phyloP scores from a whole-genome alignment of 2,329 filamentous ascomycete genomes.

The Calonectria multiphialidica region DNA sequence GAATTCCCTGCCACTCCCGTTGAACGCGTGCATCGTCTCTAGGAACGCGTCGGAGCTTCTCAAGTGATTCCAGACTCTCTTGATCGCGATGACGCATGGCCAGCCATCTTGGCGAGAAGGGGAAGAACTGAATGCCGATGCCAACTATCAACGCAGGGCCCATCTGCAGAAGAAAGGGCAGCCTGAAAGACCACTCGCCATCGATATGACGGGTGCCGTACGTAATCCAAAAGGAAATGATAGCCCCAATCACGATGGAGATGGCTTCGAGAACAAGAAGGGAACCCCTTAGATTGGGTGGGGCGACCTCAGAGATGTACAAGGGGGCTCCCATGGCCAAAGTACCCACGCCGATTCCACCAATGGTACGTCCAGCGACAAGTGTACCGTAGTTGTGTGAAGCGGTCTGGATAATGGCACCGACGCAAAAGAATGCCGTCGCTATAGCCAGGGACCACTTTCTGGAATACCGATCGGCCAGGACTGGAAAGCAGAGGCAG shows the following conservation, averaged over 20 bases:
- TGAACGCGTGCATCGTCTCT: slow-evolving; percentile 56
- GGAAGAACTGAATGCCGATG: slow-evolving; percentile 57
- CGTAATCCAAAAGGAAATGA: slow-evolving; percentile 66
- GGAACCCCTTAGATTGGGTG: slow-evolving; percentile 53
- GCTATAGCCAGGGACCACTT: slow-evolving; percentile 56
- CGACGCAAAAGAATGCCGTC: slow-evolving; percentile 54
- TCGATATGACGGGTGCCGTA: slow-evolving; percentile 61
- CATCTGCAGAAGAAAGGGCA: slow-evolving; percentile 60
- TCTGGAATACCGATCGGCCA: slow-evolving; percentile 56
- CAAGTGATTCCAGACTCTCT: slow-evolving; percentile 52
- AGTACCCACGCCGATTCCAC: slow-evolving; percentile 46
- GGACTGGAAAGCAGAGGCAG: slow-evolving; percentile 47
- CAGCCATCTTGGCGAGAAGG: slow-evolving; percentile 60
- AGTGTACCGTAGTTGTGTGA: slow-evolving; percentile 40
- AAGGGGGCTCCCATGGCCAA: slow-evolving; percentile 45
- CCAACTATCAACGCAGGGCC: slow-evolving; percentile 40
- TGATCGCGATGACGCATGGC: slow-evolving; percentile 51
- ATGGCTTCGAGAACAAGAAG: slow-evolving; percentile 63
- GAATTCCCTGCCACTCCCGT: slow-evolving; percentile 62
- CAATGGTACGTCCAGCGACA: slow-evolving; percentile 44
- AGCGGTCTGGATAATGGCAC: slow-evolving; percentile 54
- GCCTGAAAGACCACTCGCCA: slow-evolving; percentile 56
- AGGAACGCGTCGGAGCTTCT: slow-evolving; percentile 55
- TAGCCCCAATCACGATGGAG: slow-evolving; percentile 63
- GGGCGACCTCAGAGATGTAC: slow-evolving; percentile 49